A percentile compares a stretch with the other conserved stretches of the same genome.
phyloP scores from a whole-genome alignment of 352 stramenopile species.

The Bremia lactucae region DNA sequence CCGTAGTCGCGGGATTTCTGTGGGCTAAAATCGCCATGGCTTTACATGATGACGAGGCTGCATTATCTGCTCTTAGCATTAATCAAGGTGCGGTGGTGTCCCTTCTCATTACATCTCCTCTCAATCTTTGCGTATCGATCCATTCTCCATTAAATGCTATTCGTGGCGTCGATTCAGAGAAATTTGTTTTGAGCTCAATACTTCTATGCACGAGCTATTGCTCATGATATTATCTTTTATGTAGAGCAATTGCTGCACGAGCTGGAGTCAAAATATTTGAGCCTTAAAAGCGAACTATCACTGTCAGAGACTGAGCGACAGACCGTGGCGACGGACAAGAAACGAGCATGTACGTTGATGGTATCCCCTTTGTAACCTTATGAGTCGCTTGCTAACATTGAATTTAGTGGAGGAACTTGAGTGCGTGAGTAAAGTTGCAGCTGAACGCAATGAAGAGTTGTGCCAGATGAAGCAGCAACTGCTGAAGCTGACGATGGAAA shows the following conservation, averaged over 20 bases:
- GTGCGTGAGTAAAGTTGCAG: slow-evolving; percentile 12
- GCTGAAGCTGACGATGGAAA: slow-evolving; percentile 30
- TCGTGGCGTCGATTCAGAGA: neutral
- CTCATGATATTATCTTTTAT: slow-evolving; percentile 9
- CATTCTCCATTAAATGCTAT: neutral
- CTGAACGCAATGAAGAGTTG: slow-evolving; percentile 20
- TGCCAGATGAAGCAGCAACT: slow-evolving; percentile 31
- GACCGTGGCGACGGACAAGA: slow-evolving; percentile 32
- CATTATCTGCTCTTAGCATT: slow-evolving; percentile 25
- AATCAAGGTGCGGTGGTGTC: slow-evolving; percentile 29
- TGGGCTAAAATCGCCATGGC: slow-evolving; percentile 9
- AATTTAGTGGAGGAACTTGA: slow-evolving; percentile 25
- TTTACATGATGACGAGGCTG: slow-evolving; percentile 16
- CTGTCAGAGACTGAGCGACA: slow-evolving; percentile 49
- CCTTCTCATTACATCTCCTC: neutral
- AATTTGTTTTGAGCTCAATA: no score
- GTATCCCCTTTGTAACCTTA: neutral
- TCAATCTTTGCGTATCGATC: neutral
- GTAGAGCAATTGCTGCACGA: slow-evolving; percentile 73
- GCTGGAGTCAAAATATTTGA: slow-evolving; percentile 61
- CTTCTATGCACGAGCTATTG: slow-evolving; percentile 1
- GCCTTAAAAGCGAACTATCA: slow-evolving; percentile 46
- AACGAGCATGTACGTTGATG: slow-evolving; percentile 26
- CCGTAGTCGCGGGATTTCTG: no score
- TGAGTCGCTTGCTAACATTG: slow-evolving; percentile 5